A percentile compares a stretch with the other conserved stretches of the same genome.
phyloP scores from a whole-genome alignment of 108 stramenopile species.

The Bacterosira constricta region DNA sequence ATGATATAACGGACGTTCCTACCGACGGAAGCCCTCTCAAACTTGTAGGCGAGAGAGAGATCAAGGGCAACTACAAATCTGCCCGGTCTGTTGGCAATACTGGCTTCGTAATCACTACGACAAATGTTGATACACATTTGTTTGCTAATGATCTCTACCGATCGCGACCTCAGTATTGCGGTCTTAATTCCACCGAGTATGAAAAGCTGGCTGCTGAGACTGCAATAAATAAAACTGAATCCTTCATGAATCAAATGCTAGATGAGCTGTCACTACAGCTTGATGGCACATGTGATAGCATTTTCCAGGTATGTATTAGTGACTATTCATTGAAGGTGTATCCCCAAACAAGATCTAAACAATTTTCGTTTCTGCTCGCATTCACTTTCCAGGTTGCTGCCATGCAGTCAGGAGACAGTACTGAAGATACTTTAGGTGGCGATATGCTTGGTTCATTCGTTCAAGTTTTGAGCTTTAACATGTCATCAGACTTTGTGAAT shows the following conservation, averaged over 20 bases:
- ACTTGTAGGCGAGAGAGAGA: constrained; percentile 37
- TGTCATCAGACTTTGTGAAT: constrained; percentile 15
- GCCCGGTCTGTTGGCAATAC: constrained; percentile 34
- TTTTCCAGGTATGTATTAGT: constrained; percentile 20
- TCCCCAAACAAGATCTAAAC: too few relatives aligned
- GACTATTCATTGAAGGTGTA: not conserved
- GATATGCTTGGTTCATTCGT: constrained; percentile 38
- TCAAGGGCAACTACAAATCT: constrained; percentile 38
- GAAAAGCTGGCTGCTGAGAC: constrained; percentile 36
- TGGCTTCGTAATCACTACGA: constrained; percentile 31
- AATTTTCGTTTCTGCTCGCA: too few relatives aligned
- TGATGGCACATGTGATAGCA: constrained; percentile 35
- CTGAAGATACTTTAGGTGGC: constrained; percentile 15
- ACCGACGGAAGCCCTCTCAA: constrained; percentile 44
- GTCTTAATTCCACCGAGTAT: constrained; percentile 40
- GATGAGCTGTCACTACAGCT: constrained; percentile 32
- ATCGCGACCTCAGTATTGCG: constrained; percentile 39
- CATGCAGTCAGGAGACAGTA: constrained; percentile 39
- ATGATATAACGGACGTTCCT: constrained; percentile 41
- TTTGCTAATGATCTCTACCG: constrained; percentile 38
- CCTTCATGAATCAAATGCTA: constrained; percentile 37
- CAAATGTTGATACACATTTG: constrained; percentile 31
- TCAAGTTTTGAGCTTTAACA: constrained; percentile 36
- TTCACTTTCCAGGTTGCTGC: constrained; percentile 44
- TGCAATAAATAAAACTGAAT: constrained; percentile 34